These are phyloP conservation scores for Talaromyces sp. DNA, from an alignment of 2,329 filamentous ascomycete genomes.

Conservation along the genomic window DNA sequence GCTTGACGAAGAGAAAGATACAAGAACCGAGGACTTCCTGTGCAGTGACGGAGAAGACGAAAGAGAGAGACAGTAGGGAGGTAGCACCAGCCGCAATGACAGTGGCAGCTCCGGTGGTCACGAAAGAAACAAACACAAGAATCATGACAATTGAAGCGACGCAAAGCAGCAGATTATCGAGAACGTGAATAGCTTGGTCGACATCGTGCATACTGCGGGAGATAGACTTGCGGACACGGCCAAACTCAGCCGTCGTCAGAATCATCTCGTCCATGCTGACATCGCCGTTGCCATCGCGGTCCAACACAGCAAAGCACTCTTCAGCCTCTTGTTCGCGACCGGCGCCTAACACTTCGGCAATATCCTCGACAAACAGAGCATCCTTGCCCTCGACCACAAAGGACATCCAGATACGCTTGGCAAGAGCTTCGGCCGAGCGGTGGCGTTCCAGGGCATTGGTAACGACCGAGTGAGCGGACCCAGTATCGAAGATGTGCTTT, in stretches of 20 bases:
- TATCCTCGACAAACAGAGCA: slow-evolving; percentile 70
- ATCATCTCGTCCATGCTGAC: slow-evolving; percentile 96
- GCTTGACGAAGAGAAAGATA: slow-evolving; percentile 98
- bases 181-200: slow-evolving; percentile 83
- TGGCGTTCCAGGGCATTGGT: slow-evolving; percentile 82
- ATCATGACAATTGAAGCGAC: slow-evolving; percentile 76
- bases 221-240: slow-evolving; percentile 81
- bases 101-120: slow-evolving; percentile 78
- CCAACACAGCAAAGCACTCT: slow-evolving; percentile 75
- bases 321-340: slow-evolving; percentile 72
- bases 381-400: slow-evolving; percentile 90
- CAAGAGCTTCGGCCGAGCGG: slow-evolving; percentile 80
- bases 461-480: slow-evolving; percentile 83
- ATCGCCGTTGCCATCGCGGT: slow-evolving; percentile 86
- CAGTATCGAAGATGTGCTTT: slow-evolving; percentile 90
- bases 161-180: slow-evolving; percentile 79
- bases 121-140: slow-evolving; percentile 85
- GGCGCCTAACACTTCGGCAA: slow-evolving; percentile 78
- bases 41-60: slow-evolving; percentile 85
- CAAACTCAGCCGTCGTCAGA: slow-evolving; percentile 75
- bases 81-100: slow-evolving; percentile 88
- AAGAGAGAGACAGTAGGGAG: slow-evolving; percentile 88
- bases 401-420: slow-evolving; percentile 95
- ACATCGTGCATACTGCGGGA: slow-evolving; percentile 95
- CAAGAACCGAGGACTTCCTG: slow-evolving; percentile 97